phyloP scores from a whole-genome alignment of 257 asterid species.

The Nicotiana obtusifolia region DNA sequence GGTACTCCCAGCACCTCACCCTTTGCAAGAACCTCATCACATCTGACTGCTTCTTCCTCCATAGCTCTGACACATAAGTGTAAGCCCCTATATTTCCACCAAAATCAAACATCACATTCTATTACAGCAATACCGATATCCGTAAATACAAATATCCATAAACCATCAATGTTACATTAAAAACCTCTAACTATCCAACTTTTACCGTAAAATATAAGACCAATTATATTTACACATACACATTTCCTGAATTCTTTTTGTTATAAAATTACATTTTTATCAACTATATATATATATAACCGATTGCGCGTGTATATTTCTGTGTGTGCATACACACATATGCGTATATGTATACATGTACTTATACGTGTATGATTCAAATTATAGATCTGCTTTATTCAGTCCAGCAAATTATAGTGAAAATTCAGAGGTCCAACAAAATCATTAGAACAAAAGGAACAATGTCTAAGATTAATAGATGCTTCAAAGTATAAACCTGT shows the following conservation, averaged over 20 bases:
- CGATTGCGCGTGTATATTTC: too few species aligned
- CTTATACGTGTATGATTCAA: too few species aligned
- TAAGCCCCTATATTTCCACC: background rate
- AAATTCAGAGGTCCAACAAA: background rate
- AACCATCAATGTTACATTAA: background rate
- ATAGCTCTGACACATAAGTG: constrained; percentile 7
- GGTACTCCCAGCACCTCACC: constrained; percentile 14
- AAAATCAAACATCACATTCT: background rate
- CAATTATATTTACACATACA: background rate
- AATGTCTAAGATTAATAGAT: too few species aligned
- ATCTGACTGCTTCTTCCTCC: constrained; percentile 12
- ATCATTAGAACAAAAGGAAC: background rate
- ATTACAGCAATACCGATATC: background rate
- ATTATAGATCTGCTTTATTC: background rate
- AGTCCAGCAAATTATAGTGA: background rate
- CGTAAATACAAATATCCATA: background rate
- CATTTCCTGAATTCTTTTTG: background rate
- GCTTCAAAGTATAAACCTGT: too few species aligned
- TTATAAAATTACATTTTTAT: too few species aligned
- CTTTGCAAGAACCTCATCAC: constrained; percentile 8
- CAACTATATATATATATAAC: too few species aligned
- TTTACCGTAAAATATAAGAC: background rate
- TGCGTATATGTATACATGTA: too few species aligned
- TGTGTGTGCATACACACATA: too few species aligned
- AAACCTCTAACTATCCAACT: background rate